These are phyloP conservation scores for Apophysomyces ossiformis DNA, from an alignment of 371 early-diverging fungal species.

Conservation along the genomic window DNA sequence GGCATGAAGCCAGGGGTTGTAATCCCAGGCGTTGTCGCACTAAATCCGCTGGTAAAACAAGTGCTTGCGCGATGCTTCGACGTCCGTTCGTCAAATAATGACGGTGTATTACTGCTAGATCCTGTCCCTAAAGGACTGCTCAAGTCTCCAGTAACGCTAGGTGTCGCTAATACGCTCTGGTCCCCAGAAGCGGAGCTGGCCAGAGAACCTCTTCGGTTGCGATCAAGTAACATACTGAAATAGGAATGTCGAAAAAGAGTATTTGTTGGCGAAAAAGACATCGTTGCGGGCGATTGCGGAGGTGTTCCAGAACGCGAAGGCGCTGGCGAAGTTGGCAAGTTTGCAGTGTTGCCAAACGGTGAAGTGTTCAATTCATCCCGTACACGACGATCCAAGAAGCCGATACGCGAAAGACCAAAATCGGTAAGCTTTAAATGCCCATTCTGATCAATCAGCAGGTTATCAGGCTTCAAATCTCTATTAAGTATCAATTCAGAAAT, in stretches of 20 bases:
- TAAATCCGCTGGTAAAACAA: conserved; percentile 17
- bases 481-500: not conserved
- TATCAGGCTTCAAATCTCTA: conserved; percentile 91
- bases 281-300: conserved; percentile 28
- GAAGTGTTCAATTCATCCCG: conserved; percentile 53
- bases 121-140: not conserved
- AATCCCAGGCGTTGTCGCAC: conserved; percentile 14
- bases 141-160: conserved; percentile 3
- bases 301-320: conserved; percentile 50
- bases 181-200: conserved; percentile 30
- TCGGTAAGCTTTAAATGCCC: conserved; percentile 96
- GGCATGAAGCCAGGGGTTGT: conserved; percentile 31
- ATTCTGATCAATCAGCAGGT: conserved; percentile 85
- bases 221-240: conserved; percentile 25
- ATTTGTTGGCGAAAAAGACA: conserved; percentile 19
- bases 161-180: conserved; percentile 13
- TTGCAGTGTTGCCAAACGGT: conserved; percentile 25
- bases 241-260: conserved; percentile 40
- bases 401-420: conserved; percentile 91
- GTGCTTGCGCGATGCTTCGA: conserved; percentile 27
- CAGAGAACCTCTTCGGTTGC: conserved; percentile 36
- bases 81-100: not conserved
- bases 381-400: conserved; percentile 83
- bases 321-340: conserved; percentile 46
- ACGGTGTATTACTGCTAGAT: not conserved